These are phyloP conservation scores for Takashimella tepidaria DNA, from an alignment of 1,284 basidiomycete genomes.

Conservation along the genomic window DNA sequence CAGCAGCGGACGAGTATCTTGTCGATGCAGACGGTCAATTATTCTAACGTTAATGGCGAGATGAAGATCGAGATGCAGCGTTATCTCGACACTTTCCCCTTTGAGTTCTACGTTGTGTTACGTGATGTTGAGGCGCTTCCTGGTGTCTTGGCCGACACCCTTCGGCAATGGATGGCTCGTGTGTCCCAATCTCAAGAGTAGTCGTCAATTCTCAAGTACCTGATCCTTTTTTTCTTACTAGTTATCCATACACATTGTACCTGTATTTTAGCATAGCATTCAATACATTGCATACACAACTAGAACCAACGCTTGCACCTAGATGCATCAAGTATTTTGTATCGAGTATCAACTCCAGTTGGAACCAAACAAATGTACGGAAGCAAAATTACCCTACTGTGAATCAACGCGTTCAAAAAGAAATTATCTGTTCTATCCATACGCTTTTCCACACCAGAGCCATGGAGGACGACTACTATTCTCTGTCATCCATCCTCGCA, in stretches of 20 bases:
- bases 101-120: conserved; percentile 94
- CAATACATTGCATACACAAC: too few species aligned
- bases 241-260: too few species aligned
- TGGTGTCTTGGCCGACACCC: conserved; percentile 81
- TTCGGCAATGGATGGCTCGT: conserved; percentile 67
- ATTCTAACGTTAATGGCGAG: conserved; percentile 73
- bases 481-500: conserved; percentile 76
- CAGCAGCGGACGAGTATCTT: conserved; percentile 56
- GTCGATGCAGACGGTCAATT: conserved; percentile 86
- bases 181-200: conserved; percentile 46
- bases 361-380: background rate
- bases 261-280: too few species aligned
- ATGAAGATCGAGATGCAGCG: conserved; percentile 86
- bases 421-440: background rate
- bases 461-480: conserved; percentile 85
- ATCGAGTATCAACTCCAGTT: too few species aligned
- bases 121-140: conserved; percentile 87
- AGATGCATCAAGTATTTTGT: background rate
- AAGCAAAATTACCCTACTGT: background rate
- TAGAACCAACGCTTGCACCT: too few species aligned
- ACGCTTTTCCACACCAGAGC: background rate
- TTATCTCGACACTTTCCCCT: conserved; percentile 95
- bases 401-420: conserved; percentile 1
- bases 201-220: too few species aligned
- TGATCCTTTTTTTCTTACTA: too few species aligned